Conservation (phyloP, 2,329 filamentous ascomycete species). For the Tricladium varicosporioides region DNA sequence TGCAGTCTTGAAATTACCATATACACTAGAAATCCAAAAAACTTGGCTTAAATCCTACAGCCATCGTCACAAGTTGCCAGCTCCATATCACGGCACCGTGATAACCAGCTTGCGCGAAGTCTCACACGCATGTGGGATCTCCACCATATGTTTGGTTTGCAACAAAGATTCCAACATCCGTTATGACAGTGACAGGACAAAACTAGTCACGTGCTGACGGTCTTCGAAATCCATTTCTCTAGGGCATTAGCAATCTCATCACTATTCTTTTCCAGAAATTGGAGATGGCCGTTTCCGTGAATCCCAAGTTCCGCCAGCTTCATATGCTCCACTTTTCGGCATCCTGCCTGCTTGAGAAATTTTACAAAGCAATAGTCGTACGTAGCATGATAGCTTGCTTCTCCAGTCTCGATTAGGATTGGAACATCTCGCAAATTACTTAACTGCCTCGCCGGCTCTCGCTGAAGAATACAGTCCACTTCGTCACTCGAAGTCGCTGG, state of each 20-base stretch:
- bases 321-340: conserved; percentile 36
- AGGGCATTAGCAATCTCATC: conserved; percentile 36
- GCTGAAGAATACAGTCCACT: conserved; percentile 36
- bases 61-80: conserved; percentile 66
- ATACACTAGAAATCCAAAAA: conserved; percentile 45
- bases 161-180: conserved; percentile 54
- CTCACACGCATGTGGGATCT: conserved; percentile 44
- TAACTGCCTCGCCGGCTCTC: conserved; percentile 35
- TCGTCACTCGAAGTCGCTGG: conserved; percentile 15
- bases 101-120: conserved; percentile 57
- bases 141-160: conserved; percentile 59
- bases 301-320: conserved; percentile 40
- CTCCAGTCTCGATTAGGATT: conserved; percentile 40
- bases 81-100: conserved; percentile 65
- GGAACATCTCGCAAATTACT: conserved; percentile 36
- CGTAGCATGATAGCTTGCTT: conserved; percentile 43
- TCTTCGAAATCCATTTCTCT: conserved; percentile 28
- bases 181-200: conserved; percentile 41
- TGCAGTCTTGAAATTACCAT: conserved; percentile 45
- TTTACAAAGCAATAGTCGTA: conserved; percentile 44
- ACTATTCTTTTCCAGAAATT: conserved; percentile 49
- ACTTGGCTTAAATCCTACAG: conserved; percentile 56
- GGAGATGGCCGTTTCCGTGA: conserved; percentile 46
- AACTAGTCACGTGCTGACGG: background rate
- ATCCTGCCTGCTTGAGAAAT: conserved; percentile 43